These are phyloP conservation scores for Botrytis byssoidea DNA, from an alignment of 2,329 filamentous ascomycete species.

Conservation along the genomic window DNA sequence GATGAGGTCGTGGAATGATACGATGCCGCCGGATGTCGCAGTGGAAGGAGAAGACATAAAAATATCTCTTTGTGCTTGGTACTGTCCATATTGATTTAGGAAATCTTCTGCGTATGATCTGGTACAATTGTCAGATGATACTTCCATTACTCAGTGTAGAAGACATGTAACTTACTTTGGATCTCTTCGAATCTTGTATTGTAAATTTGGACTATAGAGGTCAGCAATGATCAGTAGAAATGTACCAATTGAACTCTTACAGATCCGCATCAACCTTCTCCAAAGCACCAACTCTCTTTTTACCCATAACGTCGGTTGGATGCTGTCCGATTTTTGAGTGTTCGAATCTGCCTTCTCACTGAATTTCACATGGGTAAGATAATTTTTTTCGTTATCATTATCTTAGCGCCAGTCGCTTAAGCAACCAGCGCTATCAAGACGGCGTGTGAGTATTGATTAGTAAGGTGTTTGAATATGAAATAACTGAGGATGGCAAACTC, in stretches of 20 bases:
- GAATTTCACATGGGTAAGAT: constrained; percentile 6
- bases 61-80: constrained; percentile 86
- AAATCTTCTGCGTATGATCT: constrained; percentile 91
- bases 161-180: constrained; percentile 58
- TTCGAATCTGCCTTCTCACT: constrained; percentile 6
- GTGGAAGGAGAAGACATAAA: constrained; percentile 81
- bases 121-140: constrained; percentile 20
- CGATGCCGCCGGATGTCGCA: constrained; percentile 72
- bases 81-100: constrained; percentile 82
- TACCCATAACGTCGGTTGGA: constrained; percentile 58
- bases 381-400: constrained; percentile 21
- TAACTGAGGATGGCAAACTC: background rate
- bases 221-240: constrained; percentile 23
- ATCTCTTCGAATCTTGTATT: constrained; percentile 88
- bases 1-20: constrained; percentile 86
- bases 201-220: constrained; percentile 67
- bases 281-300: constrained; percentile 85
- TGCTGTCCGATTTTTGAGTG: background rate
- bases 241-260: constrained; percentile 45
- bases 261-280: constrained; percentile 94
- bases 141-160: background rate
- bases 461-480: background rate
- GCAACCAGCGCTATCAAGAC: background rate
- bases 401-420: constrained; percentile 19
- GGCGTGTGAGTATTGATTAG: background rate